phyloP scores from a whole-genome alignment of 2,329 filamentous ascomycete genomes.

The Cryphonectria carpinicola region DNA sequence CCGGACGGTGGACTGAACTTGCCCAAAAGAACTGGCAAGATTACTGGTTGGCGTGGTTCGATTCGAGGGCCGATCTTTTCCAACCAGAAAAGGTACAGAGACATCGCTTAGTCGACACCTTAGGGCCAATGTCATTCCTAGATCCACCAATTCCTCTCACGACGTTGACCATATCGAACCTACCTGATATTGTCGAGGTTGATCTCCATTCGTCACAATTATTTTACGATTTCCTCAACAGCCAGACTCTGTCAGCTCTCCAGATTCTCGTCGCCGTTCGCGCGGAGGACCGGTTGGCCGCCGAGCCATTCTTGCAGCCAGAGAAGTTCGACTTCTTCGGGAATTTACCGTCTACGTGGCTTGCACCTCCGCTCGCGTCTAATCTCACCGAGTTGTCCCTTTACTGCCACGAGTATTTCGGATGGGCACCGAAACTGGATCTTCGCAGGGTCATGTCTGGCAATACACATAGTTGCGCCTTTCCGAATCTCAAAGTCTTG shows the following conservation, averaged over 20 bases:
- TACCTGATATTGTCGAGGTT: constrained; percentile 11
- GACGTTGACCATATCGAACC: constrained; percentile 18
- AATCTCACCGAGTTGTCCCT: constrained; percentile 44
- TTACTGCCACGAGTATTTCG: constrained; percentile 42
- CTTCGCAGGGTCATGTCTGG: constrained; percentile 33
- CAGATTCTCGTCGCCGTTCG: constrained; percentile 7
- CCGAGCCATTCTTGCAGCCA: not conserved
- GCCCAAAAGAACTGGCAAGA: not conserved
- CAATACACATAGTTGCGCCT: constrained; percentile 25
- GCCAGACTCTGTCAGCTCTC: constrained; percentile 2
- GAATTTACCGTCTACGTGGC: constrained; percentile 32
- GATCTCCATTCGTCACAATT: not conserved
- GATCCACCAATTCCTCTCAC: not conserved
- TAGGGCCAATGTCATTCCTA: not conserved
- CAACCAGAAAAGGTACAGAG: not conserved
- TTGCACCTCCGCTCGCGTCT: constrained; percentile 26
- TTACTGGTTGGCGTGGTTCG: not conserved
- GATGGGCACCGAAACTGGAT: constrained; percentile 45
- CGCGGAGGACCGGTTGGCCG: not conserved
- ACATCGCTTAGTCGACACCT: not conserved
- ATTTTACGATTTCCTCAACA: not conserved
- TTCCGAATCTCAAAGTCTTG: constrained; percentile 46
- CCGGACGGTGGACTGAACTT: not conserved
- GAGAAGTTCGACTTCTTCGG: constrained; percentile 33
- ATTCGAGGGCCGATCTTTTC: not conserved